A percentile compares a stretch with the other conserved stretches of the same genome.
phyloP scores from a whole-genome alignment of 495 filamentous ascomycete species.

The Mycothermus thermophilus region DNA sequence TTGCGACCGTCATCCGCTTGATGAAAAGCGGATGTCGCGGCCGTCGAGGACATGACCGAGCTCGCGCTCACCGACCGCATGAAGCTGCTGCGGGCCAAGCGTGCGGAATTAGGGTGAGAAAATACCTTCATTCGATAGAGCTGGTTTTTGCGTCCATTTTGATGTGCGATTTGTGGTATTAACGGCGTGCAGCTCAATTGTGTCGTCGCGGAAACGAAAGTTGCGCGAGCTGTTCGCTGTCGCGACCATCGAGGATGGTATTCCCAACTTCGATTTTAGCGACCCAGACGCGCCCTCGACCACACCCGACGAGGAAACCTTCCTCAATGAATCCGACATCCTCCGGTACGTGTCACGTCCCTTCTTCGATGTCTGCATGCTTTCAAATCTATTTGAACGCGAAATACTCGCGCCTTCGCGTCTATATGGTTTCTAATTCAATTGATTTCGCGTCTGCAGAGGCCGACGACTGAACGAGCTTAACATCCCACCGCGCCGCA shows the following conservation, averaged over 20 bases:
- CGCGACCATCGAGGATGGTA: slow-evolving; percentile 34
- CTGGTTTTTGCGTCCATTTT: slow-evolving; percentile 32
- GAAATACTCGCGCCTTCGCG: slow-evolving; percentile 13
- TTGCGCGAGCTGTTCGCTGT: slow-evolving; percentile 63
- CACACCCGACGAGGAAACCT: slow-evolving; percentile 43
- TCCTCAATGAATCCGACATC: slow-evolving; percentile 63
- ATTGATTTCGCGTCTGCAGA: slow-evolving; percentile 32
- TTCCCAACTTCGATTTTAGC: slow-evolving; percentile 28
- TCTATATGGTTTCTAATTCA: slow-evolving; percentile 1
- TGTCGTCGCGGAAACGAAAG: slow-evolving; percentile 68
- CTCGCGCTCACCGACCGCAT: slow-evolving; percentile 41
- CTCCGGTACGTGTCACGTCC: slow-evolving; percentile 64
- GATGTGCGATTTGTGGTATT: slow-evolving; percentile 24
- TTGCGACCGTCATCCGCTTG: slow-evolving; percentile 34
- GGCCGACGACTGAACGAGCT: slow-evolving; percentile 57
- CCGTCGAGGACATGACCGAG: slow-evolving; percentile 44
- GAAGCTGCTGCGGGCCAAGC: slow-evolving; percentile 41
- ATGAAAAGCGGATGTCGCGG: slow-evolving; percentile 45
- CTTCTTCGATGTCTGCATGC: too few species aligned
- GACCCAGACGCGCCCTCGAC: slow-evolving; percentile 34
- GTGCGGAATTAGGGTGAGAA: slow-evolving; percentile 35
- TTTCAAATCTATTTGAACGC: slow-evolving; percentile 5
- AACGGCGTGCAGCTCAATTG: slow-evolving; percentile 48
- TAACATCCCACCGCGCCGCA: slow-evolving; percentile 47
- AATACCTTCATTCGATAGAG: slow-evolving; percentile 26